Evolutionary conservation across 2,329 filamentous ascomycete genomes (phyloP), one percentile per base, ranked within the genome.

Genomic region (Arthrobotrys sphaeroides): DNA sequence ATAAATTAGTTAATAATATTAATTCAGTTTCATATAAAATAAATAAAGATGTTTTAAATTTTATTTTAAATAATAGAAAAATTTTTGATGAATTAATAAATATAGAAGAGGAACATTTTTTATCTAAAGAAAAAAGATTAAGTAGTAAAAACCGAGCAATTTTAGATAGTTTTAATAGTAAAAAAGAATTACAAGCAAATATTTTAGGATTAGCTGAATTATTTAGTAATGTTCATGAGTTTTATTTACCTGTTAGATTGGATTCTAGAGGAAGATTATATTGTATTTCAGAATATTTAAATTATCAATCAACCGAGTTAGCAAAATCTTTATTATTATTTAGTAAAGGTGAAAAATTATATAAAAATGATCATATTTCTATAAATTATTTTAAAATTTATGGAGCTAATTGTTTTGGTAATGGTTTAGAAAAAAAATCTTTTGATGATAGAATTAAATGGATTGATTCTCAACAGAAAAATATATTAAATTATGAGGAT

Each of bases 241-340:
- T 76, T 68, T 53, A 70, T 61, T 47, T 31, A 57, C 59, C 61
- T 55, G 5, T 6, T 43, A 13, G n/a, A 43, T 43, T 43, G 40
- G n/a, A n/a, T 43, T 6, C 13, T 51, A 69, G 33, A 57, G 43
- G 55, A 64, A 42, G 26, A 73, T 24, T 26, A 47, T 59, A 77
- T 69, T 20, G 33, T 74, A 73, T 31, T 59, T 51, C 68, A 22
- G 42, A 60, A 60, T 60, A 60, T 60, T 24, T 26, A 31, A 20
- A 28, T 20, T 38, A 62, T 67, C 60, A 26, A 61, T 51, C 22
- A 10, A 38, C 22, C 28, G 28, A 61, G 31, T 20, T 33, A 40
- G 36, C 36, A n/a, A 60, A 33, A 33, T 12, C 26, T 42, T 33
- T 40, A 16, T 31, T 60, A 40, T 33, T 43, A 43, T 60, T 36